Evolutionary conservation across 2,329 filamentous ascomycete species (phyloP).

Genomic region (Biscogniauxia sp.): DNA sequence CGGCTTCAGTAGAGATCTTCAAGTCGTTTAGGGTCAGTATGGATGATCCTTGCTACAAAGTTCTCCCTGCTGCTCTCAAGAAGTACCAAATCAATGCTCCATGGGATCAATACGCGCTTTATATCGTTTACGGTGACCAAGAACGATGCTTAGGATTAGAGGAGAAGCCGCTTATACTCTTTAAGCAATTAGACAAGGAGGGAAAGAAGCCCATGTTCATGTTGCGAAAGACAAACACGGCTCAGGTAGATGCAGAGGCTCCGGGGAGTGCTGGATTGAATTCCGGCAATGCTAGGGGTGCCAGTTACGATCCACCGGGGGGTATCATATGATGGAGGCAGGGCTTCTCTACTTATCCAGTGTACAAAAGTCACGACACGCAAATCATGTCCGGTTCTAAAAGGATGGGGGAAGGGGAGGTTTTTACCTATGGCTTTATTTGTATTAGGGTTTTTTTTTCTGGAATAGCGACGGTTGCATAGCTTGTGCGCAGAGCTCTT

Average conservation of each 20-base stretch:
- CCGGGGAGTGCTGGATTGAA: constrained; percentile 55
- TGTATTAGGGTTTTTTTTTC: neutral
- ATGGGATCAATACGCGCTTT: constrained; percentile 95
- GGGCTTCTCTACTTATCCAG: neutral
- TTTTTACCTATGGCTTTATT: neutral
- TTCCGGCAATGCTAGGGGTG: constrained; percentile 41
- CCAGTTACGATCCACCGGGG: constrained; percentile 56
- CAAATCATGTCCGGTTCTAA: neutral
- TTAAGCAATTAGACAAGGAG: constrained; percentile 96
- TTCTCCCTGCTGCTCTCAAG: constrained; percentile 89
- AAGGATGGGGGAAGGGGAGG: neutral
- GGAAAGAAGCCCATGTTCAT: constrained; percentile 99
- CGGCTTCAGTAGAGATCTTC: constrained; percentile 85
- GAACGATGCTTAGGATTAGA: constrained; percentile 89
- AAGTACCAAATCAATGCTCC: constrained; percentile 99
- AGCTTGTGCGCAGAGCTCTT: constrained; percentile 14
- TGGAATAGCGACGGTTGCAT: constrained; percentile 9
- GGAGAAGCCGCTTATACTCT: constrained; percentile 90
- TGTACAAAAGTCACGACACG: neutral
- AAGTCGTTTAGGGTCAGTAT: constrained; percentile 98
- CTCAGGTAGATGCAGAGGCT: constrained; percentile 47
- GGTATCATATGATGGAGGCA: constrained; percentile 50
- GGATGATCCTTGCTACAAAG: constrained; percentile 97
- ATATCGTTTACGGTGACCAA: constrained; percentile 98
- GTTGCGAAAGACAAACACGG: constrained; percentile 68